A percentile compares a stretch with the other conserved stretches of the same genome.
These are phyloP conservation scores for Leccinum incarnatum DNA, from an alignment of 768 basidiomycete species.

Conservation along the genomic window DNA sequence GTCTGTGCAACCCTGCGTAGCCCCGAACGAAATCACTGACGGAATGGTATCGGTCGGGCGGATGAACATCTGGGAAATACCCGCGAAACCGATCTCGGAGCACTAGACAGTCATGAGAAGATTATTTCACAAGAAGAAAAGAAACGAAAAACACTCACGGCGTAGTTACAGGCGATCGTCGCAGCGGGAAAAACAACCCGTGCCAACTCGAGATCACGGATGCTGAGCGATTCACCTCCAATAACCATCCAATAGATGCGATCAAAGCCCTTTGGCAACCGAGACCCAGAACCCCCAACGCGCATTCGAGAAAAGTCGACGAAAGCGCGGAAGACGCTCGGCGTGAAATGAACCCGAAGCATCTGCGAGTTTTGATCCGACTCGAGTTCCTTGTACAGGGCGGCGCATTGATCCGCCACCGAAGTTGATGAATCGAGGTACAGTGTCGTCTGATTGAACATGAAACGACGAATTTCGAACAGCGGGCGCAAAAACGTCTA, in stretches of 20 bases:
- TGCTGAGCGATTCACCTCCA: conserved; percentile 28
- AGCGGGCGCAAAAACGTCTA: conserved; percentile 32
- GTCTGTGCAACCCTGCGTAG: conserved; percentile 29
- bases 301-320: conserved; percentile 28
- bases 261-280: conserved; percentile 20
- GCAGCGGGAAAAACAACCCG: conserved; percentile 22
- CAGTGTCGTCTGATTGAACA: conserved; percentile 32
- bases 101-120: conserved; percentile 16
- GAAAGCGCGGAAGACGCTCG: conserved; percentile 30
- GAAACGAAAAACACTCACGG: conserved; percentile 14
- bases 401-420: conserved; percentile 26
- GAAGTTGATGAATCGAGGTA: conserved; percentile 30
- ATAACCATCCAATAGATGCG: conserved; percentile 35
- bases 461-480: conserved; percentile 32
- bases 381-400: conserved; percentile 27
- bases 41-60: conserved; percentile 25
- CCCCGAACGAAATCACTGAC: conserved; percentile 24
- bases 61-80: conserved; percentile 31
- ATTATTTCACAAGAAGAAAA: neutral
- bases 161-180: conserved; percentile 32
- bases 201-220: conserved; percentile 27
- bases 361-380: conserved; percentile 19
- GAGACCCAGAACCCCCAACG: conserved; percentile 9
- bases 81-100: conserved; percentile 32
- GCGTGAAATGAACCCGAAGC: conserved; percentile 30